Evolutionary conservation across 306 rosid species (phyloP).

Genomic region (Urtica urens): DNA sequence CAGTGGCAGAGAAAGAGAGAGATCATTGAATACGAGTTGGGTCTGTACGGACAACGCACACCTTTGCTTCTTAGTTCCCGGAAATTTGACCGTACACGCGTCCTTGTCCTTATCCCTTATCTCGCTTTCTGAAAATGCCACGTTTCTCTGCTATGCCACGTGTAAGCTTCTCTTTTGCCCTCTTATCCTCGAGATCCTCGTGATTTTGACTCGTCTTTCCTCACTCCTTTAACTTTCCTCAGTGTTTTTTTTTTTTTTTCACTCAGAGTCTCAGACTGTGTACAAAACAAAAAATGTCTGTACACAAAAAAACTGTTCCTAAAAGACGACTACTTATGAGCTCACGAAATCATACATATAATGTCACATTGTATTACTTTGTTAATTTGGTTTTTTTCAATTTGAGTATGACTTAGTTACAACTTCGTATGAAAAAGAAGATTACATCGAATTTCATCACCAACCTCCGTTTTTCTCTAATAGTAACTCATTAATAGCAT

Average conservation of each 20-base stretch:
- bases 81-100: conserved; percentile 27
- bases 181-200: conserved; percentile 26
- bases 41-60: conserved; percentile 16
- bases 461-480: no score
- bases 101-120: conserved; percentile 5
- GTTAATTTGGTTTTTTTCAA: no score
- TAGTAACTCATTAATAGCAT: no score
- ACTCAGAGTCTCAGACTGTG: no score
- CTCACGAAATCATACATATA: no score
- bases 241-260: neutral
- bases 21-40: neutral
- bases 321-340: no score
- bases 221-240: neutral
- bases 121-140: conserved; percentile 1
- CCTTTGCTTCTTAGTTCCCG: conserved; percentile 13
- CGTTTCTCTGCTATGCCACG: neutral
- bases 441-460: no score
- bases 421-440: no score
- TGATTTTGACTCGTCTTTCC: conserved; percentile 16
- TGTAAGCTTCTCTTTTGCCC: neutral
- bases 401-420: no score
- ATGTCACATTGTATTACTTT: no score
- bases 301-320: no score
- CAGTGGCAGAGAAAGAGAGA: neutral
- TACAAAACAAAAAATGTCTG: no score